Evolutionary conservation across 2,329 filamentous ascomycete genomes (phyloP).

Genomic region (Anthostomella pinea): DNA sequence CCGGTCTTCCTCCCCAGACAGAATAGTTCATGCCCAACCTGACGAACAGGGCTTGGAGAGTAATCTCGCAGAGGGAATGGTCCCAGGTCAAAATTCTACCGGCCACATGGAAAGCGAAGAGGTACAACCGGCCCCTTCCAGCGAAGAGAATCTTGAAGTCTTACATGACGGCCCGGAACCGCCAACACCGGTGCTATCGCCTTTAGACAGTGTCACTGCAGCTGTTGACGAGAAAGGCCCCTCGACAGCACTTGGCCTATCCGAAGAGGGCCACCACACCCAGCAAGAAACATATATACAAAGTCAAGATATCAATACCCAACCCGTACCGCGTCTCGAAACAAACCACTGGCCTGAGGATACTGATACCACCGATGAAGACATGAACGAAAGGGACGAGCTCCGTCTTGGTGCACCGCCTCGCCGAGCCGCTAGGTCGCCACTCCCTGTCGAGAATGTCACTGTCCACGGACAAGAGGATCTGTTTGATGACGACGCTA

Average conservation of each 20-base stretch:
- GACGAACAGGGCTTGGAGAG: background rate
- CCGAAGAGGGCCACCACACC: background rate
- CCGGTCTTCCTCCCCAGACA: too few species aligned
- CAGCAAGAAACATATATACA: too few species aligned
- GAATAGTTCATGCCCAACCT: too few species aligned
- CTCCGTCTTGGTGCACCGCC: background rate
- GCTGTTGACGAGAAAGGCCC: background rate
- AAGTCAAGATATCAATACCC: too few species aligned
- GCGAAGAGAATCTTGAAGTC: too few species aligned
- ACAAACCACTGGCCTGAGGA: too few species aligned
- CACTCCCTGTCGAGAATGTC: slow-evolving; percentile 4
- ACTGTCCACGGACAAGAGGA: slow-evolving; percentile 4
- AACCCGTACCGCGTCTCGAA: too few species aligned
- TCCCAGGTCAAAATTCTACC: background rate
- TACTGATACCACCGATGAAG: too few species aligned
- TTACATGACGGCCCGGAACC: too few species aligned
- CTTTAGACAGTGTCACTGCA: too few species aligned
- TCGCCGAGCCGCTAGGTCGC: background rate
- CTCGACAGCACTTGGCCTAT: background rate
- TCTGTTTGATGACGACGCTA: slow-evolving; percentile 4
- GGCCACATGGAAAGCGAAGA: background rate
- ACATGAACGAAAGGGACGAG: background rate
- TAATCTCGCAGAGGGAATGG: background rate
- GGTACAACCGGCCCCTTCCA: too few species aligned
- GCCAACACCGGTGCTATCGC: too few species aligned